Conservation (phyloP, 1,139 yeast genomes). For the Suzukiozyma palmioleophila region DNA sequence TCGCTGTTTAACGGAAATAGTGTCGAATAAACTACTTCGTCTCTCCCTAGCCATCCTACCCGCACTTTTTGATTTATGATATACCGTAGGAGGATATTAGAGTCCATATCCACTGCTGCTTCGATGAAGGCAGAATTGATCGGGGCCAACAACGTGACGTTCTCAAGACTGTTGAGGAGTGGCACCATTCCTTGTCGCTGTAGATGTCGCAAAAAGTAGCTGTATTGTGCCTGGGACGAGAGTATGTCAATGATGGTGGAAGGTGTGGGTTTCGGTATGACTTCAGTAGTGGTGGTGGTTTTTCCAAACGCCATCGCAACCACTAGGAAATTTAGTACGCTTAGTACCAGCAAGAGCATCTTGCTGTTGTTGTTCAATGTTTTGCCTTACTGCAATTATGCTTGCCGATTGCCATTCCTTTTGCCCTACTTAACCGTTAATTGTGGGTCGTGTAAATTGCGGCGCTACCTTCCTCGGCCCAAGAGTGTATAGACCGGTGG, state of each 20-base stretch:
- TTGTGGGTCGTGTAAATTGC: too few species aligned
- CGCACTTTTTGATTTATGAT: constrained; percentile 32
- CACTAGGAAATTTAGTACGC: constrained; percentile 1
- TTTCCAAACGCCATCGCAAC: constrained; percentile 1
- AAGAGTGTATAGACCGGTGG: too few species aligned
- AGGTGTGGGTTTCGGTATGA: constrained; percentile 22
- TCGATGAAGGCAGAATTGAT: constrained; percentile 69
- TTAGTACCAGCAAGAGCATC: constrained; percentile 1
- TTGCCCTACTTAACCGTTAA: too few species aligned
- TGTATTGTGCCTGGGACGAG: constrained; percentile 69
- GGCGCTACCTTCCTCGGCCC: too few species aligned
- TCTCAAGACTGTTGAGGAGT: constrained; percentile 54
- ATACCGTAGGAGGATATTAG: constrained; percentile 27
- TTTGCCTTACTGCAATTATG: too few species aligned
- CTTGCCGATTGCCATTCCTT: too few species aligned
- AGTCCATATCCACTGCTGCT: constrained; percentile 11
- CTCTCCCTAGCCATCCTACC: constrained; percentile 27
- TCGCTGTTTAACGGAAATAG: constrained; percentile 17
- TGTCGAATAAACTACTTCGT: constrained; percentile 30
- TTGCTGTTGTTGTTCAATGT: constrained; percentile 3
- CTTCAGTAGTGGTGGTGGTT: constrained; percentile 6
- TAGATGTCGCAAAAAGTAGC: constrained; percentile 59
- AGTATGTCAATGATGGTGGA: constrained; percentile 71
- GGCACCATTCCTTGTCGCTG: constrained; percentile 72
- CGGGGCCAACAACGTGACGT: constrained; percentile 82